Percentiles rank a stretch among this genome's conserved stretches.
phyloP scores from a whole-genome alignment of 495 filamentous ascomycete genomes.

The Bombardia bombarda region DNA sequence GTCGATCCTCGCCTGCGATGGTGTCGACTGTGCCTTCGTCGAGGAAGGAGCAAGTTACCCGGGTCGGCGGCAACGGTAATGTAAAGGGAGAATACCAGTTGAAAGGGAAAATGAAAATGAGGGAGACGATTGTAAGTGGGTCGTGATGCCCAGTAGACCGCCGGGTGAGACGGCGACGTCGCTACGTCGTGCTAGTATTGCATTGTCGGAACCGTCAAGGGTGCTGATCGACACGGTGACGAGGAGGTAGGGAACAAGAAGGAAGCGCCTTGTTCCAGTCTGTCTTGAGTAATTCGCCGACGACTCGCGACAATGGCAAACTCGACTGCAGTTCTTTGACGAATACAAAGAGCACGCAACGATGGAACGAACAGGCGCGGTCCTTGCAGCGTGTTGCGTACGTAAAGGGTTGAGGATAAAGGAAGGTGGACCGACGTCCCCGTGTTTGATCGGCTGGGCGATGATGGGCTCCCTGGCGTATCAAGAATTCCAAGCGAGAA shows the following conservation, averaged over 20 bases:
- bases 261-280: too few species aligned
- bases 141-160: slow-evolving; percentile 8
- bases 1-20: slow-evolving; percentile 49
- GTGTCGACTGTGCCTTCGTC: slow-evolving; percentile 37
- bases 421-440: slow-evolving; percentile 6
- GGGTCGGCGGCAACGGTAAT: slow-evolving; percentile 7
- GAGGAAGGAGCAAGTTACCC: slow-evolving; percentile 16
- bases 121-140: slow-evolving; percentile 5
- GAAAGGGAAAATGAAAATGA: slow-evolving; percentile 8
- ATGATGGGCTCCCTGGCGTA: slow-evolving; percentile 12
- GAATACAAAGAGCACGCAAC: too few species aligned
- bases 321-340: too few species aligned
- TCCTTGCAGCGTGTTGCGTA: too few species aligned
- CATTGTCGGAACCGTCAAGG: slow-evolving; percentile 13
- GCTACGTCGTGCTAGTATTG: slow-evolving; percentile 14
- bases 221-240: slow-evolving; percentile 8
- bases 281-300: too few species aligned
- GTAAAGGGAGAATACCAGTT: slow-evolving; percentile 6
- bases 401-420: too few species aligned
- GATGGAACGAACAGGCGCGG: too few species aligned
- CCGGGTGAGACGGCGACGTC: slow-evolving; percentile 11
- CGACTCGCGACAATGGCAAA: too few species aligned
- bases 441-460: slow-evolving; percentile 28
- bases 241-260: too few species aligned
- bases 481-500: slow-evolving; percentile 12